Evolutionary conservation across 805 yeast genomes (phyloP).

Genomic region (Cyberlindnera samutprakarnensis): DNA sequence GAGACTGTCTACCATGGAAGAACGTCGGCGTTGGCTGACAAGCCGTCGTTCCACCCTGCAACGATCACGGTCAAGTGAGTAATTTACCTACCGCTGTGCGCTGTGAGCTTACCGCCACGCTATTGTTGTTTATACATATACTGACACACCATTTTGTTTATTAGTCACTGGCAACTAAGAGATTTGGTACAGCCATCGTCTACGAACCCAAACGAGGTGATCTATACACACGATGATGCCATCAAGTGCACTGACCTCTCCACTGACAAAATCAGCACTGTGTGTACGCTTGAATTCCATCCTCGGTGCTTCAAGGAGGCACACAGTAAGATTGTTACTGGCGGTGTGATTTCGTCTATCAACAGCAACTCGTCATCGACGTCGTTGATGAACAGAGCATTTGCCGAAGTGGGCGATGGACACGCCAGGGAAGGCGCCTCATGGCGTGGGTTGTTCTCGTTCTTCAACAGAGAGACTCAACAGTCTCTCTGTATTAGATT

Average conservation of each 20-base stretch:
- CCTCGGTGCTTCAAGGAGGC: conserved; percentile 65
- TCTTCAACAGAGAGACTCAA: conserved; percentile 45
- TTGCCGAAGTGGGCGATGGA: conserved; percentile 14
- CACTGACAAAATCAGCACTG: conserved; percentile 26
- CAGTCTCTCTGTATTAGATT: conserved; percentile 43
- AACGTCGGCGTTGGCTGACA: conserved; percentile 10
- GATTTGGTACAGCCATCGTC: conserved; percentile 57
- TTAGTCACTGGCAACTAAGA: conserved; percentile 71
- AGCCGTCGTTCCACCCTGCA: conserved; percentile 21
- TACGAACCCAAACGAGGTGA: conserved; percentile 33
- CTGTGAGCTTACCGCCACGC: no score
- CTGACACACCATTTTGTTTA: not conserved
- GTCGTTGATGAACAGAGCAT: conserved; percentile 3
- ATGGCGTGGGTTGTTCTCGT: conserved; percentile 59
- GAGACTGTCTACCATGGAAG: conserved; percentile 6
- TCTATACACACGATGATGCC: conserved; percentile 51
- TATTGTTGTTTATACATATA: conserved; percentile 3
- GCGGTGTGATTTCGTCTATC: conserved; percentile 37
- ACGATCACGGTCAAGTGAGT: conserved; percentile 31
- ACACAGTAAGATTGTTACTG: conserved; percentile 46
- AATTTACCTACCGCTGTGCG: no score
- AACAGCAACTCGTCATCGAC: conserved; percentile 8
- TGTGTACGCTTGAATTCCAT: conserved; percentile 48
- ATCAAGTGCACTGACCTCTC: conserved; percentile 38
- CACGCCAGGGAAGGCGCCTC: conserved; percentile 25